These are phyloP conservation scores for Apiospora malaysiana DNA, from an alignment of 2,329 filamentous ascomycete species.

Conservation along the genomic window DNA sequence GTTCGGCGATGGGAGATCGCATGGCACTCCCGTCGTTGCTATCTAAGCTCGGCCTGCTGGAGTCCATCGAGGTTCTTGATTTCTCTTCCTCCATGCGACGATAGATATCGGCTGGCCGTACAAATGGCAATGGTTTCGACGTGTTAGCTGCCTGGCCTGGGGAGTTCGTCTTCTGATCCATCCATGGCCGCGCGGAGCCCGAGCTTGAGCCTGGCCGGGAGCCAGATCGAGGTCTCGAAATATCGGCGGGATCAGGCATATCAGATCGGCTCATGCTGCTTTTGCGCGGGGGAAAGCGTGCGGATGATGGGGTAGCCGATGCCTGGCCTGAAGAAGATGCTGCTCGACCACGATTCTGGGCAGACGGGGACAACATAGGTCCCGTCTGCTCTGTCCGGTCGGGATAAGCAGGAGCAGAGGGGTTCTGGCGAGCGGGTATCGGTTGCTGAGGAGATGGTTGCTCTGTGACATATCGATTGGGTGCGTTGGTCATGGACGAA, in stretches of 20 bases:
- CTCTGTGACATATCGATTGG: neutral
- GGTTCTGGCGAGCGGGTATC: neutral
- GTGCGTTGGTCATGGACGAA: neutral
- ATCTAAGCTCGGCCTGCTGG: slow-evolving; percentile 62
- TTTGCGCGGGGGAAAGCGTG: slow-evolving; percentile 63
- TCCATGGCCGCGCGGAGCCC: slow-evolving; percentile 38
- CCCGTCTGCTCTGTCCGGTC: neutral
- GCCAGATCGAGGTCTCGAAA: slow-evolving; percentile 29
- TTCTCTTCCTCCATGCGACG: slow-evolving; percentile 72
- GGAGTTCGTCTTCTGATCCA: slow-evolving; percentile 46
- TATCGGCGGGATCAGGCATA: slow-evolving; percentile 35
- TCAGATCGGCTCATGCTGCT: slow-evolving; percentile 62
- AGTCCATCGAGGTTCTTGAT: slow-evolving; percentile 62
- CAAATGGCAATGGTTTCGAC: slow-evolving; percentile 62
- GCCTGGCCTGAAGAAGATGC: neutral
- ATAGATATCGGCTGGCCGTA: slow-evolving; percentile 80
- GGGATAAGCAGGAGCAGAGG: neutral
- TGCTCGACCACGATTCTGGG: neutral
- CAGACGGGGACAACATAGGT: neutral
- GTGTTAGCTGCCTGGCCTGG: slow-evolving; percentile 42
- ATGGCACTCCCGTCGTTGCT: slow-evolving; percentile 42
- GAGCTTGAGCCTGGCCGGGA: slow-evolving; percentile 39
- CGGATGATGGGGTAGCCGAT: neutral
- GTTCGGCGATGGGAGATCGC: slow-evolving; percentile 33
- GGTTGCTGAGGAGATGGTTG: neutral